Conservation (phyloP, 495 filamentous ascomycete genomes). For the Trichoderma virens region DNA sequence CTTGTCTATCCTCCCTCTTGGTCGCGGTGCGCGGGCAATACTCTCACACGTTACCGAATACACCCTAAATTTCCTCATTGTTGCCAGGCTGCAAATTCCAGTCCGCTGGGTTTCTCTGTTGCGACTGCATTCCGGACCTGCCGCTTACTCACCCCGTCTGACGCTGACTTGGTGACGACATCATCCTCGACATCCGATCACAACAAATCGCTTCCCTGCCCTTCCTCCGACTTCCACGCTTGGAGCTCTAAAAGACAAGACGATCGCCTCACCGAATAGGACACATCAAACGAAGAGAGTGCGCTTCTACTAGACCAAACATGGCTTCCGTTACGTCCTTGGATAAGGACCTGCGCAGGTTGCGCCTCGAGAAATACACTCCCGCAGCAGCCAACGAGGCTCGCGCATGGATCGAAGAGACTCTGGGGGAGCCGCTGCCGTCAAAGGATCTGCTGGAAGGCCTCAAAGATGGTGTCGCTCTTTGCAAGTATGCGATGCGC, state of each 20-base stretch:
- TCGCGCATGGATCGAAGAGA: constrained; percentile 76
- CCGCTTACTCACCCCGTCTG: constrained; percentile 1
- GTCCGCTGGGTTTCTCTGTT: not conserved
- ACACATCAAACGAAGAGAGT: not conserved
- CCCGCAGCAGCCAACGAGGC: constrained; percentile 84
- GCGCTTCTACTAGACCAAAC: constrained; percentile 10
- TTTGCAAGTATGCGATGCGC: constrained; percentile 65
- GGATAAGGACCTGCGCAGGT: constrained; percentile 88
- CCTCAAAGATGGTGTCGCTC: constrained; percentile 79
- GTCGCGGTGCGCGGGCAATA: not conserved
- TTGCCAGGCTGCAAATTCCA: not conserved
- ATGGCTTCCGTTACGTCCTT: constrained; percentile 96
- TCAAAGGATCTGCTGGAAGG: constrained; percentile 70
- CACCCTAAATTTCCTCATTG: not conserved
- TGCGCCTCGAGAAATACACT: constrained; percentile 92
- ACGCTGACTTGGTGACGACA: constrained; percentile 8
- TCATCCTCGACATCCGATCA: constrained; percentile 1
- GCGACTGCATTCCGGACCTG: constrained; percentile 7
- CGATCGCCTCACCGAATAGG: not conserved
- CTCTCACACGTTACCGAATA: no score
- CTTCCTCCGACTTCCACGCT: not conserved
- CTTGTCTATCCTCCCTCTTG: not conserved
- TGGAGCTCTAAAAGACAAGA: not conserved
- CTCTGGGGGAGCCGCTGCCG: constrained; percentile 64
- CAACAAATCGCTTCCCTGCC: not conserved